Base-by-base conservation (phyloP, 208 protist genomes). In the Crithidia expoeki region DNA sequence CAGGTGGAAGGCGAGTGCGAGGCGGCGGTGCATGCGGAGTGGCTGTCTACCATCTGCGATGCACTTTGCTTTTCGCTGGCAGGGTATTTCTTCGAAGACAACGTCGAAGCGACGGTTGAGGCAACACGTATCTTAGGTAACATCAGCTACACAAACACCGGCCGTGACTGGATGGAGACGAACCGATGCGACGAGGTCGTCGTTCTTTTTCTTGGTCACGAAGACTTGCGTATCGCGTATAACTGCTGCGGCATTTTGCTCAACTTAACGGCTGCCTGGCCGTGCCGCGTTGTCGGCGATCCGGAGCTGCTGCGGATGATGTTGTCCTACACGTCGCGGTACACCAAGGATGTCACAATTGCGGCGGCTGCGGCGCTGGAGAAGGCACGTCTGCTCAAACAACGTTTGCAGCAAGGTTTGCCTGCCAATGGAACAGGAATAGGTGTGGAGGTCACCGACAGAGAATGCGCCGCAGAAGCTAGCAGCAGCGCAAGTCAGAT, bases 101-200 rank as follows among this genome's bases (percentile, higher is more conserved):
- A 93, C 47, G 77, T 72, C 7, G 86, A 94, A 68, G 87, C 86
- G 33, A 84, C 86, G 14, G 85, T 94, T 5, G 86, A 94, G 77
- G 81, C 89, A 27, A 93, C 89, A 19, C 84, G 89, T 32, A 69
- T 88, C 23, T 69, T 94, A 0, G 85, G 86, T 40, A 94, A 94
- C 72, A 82, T 94, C 42, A 88, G 85, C 75, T 90, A 84, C 75
- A 94, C 86, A 12, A 90, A 88, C 80, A 72, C 72, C 30, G 89
- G 89, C 33, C 81, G 86, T 10, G 86, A 92, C 68, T 94, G 89
- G 87, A 88, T 94, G 77, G 86, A 94, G 74, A 68, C 57, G 7
- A 89, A 93, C 59, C 62, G 59, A 2, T 94, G 89, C 58, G 89
- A 94, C 72, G 89, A 94, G 76, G 84, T 94, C n/a, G 58, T 84